These are phyloP conservation scores for Citrullus amarus DNA, from an alignment of 306 rosid genomes.

Conservation along the genomic window DNA sequence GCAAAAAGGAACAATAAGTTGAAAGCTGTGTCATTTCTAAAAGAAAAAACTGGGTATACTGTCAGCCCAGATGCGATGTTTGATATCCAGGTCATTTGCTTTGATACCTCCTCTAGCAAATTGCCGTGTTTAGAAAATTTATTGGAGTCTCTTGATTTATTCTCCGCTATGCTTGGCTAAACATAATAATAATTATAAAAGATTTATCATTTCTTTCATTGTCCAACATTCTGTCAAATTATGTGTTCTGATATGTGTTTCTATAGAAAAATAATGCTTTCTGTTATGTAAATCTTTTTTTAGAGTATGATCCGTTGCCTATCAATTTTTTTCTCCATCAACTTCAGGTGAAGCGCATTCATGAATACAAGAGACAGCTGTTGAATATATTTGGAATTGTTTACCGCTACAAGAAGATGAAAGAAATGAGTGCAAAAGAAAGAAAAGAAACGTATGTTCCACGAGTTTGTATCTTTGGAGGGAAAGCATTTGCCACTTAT, in stretches of 20 bases:
- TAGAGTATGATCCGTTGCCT: background rate
- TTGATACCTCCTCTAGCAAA: background rate
- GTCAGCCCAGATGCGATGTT: slow-evolving; percentile 89
- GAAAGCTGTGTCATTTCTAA: slow-evolving; percentile 64
- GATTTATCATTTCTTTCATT: background rate
- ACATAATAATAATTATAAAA: background rate
- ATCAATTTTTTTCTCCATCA: background rate
- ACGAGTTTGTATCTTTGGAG: slow-evolving; percentile 94
- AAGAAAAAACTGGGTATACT: slow-evolving; percentile 78
- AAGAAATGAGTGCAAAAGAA: slow-evolving; percentile 72
- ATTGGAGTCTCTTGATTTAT: background rate
- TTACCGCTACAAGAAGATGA: slow-evolving; percentile 94
- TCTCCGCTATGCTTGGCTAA: background rate
- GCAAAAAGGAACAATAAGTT: slow-evolving; percentile 71
- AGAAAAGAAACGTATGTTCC: slow-evolving; percentile 69
- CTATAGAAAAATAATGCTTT: no score
- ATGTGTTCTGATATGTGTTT: background rate
- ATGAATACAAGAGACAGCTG: slow-evolving; percentile 89
- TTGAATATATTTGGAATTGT: slow-evolving; percentile 86
- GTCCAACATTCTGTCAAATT: background rate
- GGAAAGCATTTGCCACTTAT: slow-evolving; percentile 91
- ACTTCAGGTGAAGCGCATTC: slow-evolving; percentile 89
- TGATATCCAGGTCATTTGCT: slow-evolving; percentile 70
- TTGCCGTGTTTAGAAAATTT: background rate
- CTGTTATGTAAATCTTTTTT: no score